These are phyloP conservation scores for Gossypium schwendimanii DNA, from an alignment of 441 rosid species.

Conservation along the genomic window DNA sequence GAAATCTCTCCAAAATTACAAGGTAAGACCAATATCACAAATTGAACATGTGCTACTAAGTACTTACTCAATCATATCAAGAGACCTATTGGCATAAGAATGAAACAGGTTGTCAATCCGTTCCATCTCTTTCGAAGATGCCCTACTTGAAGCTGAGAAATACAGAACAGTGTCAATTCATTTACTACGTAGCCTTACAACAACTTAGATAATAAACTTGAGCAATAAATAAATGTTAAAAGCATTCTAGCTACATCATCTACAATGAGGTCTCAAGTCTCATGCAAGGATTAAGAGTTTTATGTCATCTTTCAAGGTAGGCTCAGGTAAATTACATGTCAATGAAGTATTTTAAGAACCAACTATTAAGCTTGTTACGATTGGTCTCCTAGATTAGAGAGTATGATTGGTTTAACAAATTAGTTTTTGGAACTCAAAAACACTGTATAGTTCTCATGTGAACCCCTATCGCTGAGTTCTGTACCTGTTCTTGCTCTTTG, in stretches of 20 bases:
- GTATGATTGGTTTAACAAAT: neutral
- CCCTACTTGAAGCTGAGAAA: slow-evolving; percentile 69
- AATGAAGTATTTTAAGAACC: neutral
- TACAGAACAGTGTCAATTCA: neutral
- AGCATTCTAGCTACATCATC: neutral
- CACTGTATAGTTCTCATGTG: neutral
- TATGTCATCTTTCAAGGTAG: neutral
- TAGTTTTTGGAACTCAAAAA: neutral
- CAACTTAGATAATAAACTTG: neutral
- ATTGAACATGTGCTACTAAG: neutral
- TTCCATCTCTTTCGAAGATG: slow-evolving; percentile 87
- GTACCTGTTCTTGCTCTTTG: neutral
- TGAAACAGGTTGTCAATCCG: slow-evolving; percentile 71
- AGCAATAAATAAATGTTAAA: neutral
- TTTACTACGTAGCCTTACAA: neutral
- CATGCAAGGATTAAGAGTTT: neutral
- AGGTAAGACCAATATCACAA: neutral
- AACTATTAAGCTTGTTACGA: neutral
- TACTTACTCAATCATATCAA: slow-evolving; percentile 84
- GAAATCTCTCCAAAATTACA: neutral
- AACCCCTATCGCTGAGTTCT: neutral
- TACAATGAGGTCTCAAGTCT: neutral
- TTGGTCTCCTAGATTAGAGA: neutral
- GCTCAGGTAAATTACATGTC: neutral
- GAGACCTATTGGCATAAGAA: slow-evolving; percentile 64